Percentiles rank a stretch among this genome's conserved stretches.
These are phyloP conservation scores for Crotalaria pallida DNA, from an alignment of 306 rosid species.

Conservation along the genomic window DNA sequence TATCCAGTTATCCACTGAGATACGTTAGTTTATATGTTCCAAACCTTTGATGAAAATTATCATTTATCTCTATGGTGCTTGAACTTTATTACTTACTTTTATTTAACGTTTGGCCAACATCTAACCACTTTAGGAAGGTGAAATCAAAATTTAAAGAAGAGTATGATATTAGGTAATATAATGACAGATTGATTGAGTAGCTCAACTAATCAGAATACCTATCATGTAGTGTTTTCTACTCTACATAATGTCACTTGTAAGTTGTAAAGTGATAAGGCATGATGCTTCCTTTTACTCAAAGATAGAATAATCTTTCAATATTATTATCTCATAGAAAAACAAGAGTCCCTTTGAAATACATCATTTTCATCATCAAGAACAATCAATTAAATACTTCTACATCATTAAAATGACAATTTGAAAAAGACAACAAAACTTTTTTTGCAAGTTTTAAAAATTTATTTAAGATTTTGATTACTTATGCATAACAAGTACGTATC, in stretches of 20 bases:
- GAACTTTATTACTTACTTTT: conserved; percentile 12
- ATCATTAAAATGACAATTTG: no score
- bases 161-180: conserved; percentile 30
- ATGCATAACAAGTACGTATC: no score
- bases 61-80: not conserved
- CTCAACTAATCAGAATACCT: conserved; percentile 23
- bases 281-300: conserved; percentile 24
- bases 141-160: not conserved
- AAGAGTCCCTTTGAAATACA: not conserved
- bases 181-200: conserved; percentile 29
- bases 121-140: conserved; percentile 27
- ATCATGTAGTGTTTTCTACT: conserved; percentile 22
- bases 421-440: no score
- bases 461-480: no score
- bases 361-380: no score
- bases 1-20: not conserved
- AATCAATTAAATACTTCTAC: no score
- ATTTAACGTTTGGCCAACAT: conserved; percentile 47
- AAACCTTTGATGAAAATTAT: not conserved
- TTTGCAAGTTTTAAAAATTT: no score
- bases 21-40: not conserved
- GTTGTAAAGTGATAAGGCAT: not conserved
- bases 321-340: conserved; percentile 8
- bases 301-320: conserved; percentile 4
- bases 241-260: not conserved